Percentiles rank a stretch among this genome's conserved stretches.
Evolutionary conservation across 2,329 filamentous ascomycete species (phyloP).

Genomic region (Penicillium sp.): DNA sequence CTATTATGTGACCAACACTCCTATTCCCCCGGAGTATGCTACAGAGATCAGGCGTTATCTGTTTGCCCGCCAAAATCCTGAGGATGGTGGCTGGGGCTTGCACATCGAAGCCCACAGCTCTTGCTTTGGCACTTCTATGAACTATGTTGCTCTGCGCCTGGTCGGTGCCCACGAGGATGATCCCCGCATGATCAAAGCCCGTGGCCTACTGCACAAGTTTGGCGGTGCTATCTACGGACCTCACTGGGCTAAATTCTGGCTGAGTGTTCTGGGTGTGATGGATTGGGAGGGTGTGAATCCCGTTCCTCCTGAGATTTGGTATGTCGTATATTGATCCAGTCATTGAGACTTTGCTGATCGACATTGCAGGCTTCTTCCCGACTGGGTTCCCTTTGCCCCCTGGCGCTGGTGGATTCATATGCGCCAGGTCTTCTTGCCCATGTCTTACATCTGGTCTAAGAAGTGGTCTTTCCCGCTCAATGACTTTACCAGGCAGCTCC

Average conservation of each 20-base stretch:
- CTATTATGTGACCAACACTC: constrained; percentile 87
- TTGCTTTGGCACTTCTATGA: constrained; percentile 86
- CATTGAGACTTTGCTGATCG: constrained; percentile 6
- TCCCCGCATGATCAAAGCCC: constrained; percentile 79
- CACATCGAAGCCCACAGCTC: constrained; percentile 93
- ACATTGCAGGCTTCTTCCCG: constrained; percentile 65
- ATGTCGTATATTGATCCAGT: constrained; percentile 21
- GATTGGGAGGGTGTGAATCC: constrained; percentile 94
- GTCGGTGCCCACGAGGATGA: constrained; percentile 83
- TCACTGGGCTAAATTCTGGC: constrained; percentile 98
- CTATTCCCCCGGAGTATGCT: constrained; percentile 74
- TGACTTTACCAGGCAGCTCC: constrained; percentile 68
- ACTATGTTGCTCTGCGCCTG: constrained; percentile 78
- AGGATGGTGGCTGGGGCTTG: constrained; percentile 95
- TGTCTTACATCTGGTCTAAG: constrained; percentile 87
- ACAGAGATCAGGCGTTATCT: constrained; percentile 93
- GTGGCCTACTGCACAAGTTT: constrained; percentile 76
- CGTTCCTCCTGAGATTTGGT: constrained; percentile 88
- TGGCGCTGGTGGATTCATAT: constrained; percentile 99
- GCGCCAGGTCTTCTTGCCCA: constrained; percentile 90
- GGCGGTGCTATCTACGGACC: constrained; percentile 82
- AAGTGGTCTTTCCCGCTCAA: constrained; percentile 76
- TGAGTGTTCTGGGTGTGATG: constrained; percentile 78
- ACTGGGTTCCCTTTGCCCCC: constrained; percentile 85
- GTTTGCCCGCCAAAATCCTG: constrained; percentile 76